These are phyloP conservation scores for Colletotrichum truncatum DNA, from an alignment of 2,329 filamentous ascomycete genomes.

Conservation along the genomic window DNA sequence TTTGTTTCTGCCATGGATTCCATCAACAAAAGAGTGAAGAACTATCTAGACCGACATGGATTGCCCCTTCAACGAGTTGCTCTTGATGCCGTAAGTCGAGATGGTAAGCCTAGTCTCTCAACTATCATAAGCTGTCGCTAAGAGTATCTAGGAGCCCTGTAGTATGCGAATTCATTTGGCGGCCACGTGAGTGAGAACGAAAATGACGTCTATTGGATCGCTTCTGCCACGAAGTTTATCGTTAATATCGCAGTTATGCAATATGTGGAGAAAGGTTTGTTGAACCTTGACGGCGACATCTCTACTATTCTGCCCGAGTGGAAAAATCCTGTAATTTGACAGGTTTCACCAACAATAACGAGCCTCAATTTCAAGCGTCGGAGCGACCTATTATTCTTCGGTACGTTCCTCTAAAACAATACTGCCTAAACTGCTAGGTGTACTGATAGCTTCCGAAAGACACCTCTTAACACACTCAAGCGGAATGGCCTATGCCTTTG, in stretches of 20 bases:
- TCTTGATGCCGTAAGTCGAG: no score
- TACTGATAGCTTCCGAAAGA: not conserved
- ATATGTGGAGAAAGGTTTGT: not conserved
- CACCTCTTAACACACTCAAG: constrained; percentile 6
- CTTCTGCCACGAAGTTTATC: not conserved
- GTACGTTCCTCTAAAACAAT: no score
- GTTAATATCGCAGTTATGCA: constrained; percentile 1
- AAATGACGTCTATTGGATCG: not conserved
- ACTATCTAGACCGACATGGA: no score
- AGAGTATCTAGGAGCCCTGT: no score
- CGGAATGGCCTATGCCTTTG: not conserved
- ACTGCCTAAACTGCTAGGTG: no score
- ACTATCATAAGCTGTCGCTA: no score
- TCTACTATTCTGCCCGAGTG: not conserved
- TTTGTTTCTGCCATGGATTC: no score
- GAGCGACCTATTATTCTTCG: not conserved
- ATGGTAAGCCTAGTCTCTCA: no score
- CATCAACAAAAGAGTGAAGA: no score
- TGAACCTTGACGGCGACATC: not conserved
- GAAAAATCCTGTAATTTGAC: not conserved
- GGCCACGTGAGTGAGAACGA: no score
- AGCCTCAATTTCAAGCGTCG: not conserved
- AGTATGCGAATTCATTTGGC: no score
- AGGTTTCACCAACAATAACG: not conserved
- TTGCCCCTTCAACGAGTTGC: no score